Base-by-base conservation (phyloP, 805 yeast species). In the Cephaloascus fragrans region DNA sequence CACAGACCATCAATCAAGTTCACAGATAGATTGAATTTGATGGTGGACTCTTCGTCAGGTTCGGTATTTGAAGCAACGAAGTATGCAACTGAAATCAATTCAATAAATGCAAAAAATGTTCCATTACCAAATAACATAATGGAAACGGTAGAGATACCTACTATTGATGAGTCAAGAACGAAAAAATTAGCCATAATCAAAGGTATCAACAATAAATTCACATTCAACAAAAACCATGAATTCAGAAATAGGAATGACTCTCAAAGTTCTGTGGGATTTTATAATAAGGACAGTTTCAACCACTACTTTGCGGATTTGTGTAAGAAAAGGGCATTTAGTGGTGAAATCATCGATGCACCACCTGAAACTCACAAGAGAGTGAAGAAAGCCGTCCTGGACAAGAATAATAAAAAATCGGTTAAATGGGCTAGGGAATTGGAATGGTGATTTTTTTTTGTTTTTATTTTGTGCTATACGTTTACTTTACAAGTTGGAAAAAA, bases 31-130 rank as follows among this genome's bases (percentile, higher is more conserved):
- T 12, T 46, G 26, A 75, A 75, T 36, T 65, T 69, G 47, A 57
- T 78, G 35, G 83, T 80, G 23, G 80, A 78, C 45, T 69, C 83
- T 4, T 71, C 77, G 50, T 75, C 79, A 31, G 83, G 84, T 0
- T 62, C 61, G 41, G 49, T 76, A 14, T 70, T 68, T 45, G 85
- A 80, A 48, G 84, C 85, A 8, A 79, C 85, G 3, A 72, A 69
- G 46, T 79, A 73, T 55, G 87, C 83, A 2, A 80, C 86, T 1
- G 84, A 79, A 51, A 62, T 80, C 41, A 80, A 80, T 51, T 69
- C 84, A 0, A 65, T 72, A 29, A 78, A 77, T 47, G 67, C 81
- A 41, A 73, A 70, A 43, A 83, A 81, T 6, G 71, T 80, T 36
- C 78, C 80, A 10, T 53, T 79, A 15, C 87, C 85, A 0, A 77